These are phyloP conservation scores for Geosiphon pyriformis DNA, from an alignment of 192 early-diverging fungal genomes.

Conservation along the genomic window DNA sequence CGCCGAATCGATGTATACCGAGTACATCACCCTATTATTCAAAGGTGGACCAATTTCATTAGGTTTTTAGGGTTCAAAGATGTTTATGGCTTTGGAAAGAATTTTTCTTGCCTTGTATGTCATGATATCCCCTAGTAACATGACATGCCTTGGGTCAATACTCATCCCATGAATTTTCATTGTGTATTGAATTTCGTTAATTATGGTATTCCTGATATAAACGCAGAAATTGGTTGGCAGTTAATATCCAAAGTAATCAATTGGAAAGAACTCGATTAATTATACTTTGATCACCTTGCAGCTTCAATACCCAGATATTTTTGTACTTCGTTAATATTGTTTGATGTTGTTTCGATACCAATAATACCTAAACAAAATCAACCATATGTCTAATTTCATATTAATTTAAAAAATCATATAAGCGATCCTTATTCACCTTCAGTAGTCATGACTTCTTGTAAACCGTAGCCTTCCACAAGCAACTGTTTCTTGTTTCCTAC, in stretches of 20 bases:
- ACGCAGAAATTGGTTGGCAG: too few relatives aligned
- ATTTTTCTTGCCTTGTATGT: constrained; percentile 85
- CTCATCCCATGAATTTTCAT: constrained; percentile 90
- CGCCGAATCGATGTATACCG: constrained; percentile 97
- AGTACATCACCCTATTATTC: constrained; percentile 81
- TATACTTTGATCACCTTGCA: constrained; percentile 48
- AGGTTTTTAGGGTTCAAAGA: too few relatives aligned
- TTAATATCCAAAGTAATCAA: too few relatives aligned
- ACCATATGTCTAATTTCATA: too few relatives aligned
- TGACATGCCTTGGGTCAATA: constrained; percentile 92
- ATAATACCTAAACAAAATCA: constrained; percentile 50
- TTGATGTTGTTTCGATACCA: constrained; percentile 72
- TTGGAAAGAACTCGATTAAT: too few relatives aligned
- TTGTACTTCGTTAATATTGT: constrained; percentile 90
- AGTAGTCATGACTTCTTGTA: constrained; percentile 91
- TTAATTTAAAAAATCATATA: too few relatives aligned
- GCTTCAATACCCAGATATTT: constrained; percentile 95
- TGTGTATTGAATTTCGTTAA: constrained; percentile 80
- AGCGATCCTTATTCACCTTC: constrained; percentile 76
- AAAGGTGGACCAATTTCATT: not conserved
- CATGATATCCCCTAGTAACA: constrained; percentile 98
- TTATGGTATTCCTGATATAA: constrained; percentile 76
- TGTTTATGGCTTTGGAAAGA: too few relatives aligned
- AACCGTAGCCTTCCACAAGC: constrained; percentile 88
- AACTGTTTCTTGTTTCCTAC: constrained; percentile 58